Base-by-base conservation (phyloP, 495 filamentous ascomycete species). In the Staphylotrichum tortipilum region DNA sequence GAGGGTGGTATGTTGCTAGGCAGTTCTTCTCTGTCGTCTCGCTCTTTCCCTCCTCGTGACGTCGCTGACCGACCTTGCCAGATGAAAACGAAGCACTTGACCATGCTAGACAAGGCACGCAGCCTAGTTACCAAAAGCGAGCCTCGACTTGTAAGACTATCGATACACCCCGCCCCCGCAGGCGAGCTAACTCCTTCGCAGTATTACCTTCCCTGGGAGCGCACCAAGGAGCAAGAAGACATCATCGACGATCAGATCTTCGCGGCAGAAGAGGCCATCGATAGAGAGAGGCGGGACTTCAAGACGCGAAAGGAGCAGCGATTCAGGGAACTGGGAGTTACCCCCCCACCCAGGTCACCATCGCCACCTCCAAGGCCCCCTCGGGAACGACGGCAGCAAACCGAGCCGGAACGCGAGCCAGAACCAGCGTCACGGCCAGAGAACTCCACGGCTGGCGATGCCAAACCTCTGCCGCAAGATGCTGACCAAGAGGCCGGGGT, bases 131-230 rank as follows among this genome's bases (percentile, higher is more conserved):
- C 92, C 17, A 80, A 67, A 49, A 67, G 82, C 47, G 77, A 81
- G 59, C 92, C 92, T 5, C 79, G 74, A 55, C 73, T 98, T 63
- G 92, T 95, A 75, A 61, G 85, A 2, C 22, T 11, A 3, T 31
- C 1, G 12, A 9, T n/a, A 33, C 9, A n/a, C 70, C 9, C 15
- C 21, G 14, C 5, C 1, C 12, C 47, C 26, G 9, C 58, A 51
- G 58, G 53, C 68, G 51, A 68, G 58, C 55, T 69, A 51, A 71
- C 50, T 14, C 46, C 30, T 34, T 41, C 35, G 3, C 58, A 96
- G 91, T 91, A 82, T 65, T 98, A 95, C 66, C 83, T 84, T 43
- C 92, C 92, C 6, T 95, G 86, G 84, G 80, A 90, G 59, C 70
- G 85, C 44, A 76, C 78, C 24, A 65, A 74, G 4, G 74, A 62